Base-by-base conservation (phyloP, 1,284 basidiomycete genomes). In the Boletellus deceptivus region DNA sequence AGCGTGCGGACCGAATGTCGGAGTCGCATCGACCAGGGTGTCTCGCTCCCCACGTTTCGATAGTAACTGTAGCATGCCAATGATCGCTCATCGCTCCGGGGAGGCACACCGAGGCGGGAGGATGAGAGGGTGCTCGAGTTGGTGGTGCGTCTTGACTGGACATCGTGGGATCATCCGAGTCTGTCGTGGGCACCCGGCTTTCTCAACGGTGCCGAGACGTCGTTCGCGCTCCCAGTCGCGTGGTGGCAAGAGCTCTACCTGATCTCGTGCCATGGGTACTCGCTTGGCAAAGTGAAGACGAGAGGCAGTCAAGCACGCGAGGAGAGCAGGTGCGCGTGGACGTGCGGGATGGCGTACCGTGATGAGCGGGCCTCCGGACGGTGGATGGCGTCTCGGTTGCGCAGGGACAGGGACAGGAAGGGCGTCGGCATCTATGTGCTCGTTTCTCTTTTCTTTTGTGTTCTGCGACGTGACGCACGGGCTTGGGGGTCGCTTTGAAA, bases 371-470 rank as follows among this genome's bases (percentile, higher is more conserved):
- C 59, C 3, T 58, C 73, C 4, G 61, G 65, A n/a, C 57, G 55
- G 6, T 61, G 68, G 27, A 57, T 64, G 16, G 61, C 76, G 16
- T 75, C 71, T 50, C 55, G 52, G 8, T 54, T 76, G 1, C 59
- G 55, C 20, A 60, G 62, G n/a, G 49, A 46, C 1, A 64, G 65
- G 10, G 61, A 64, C 9, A 59, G 61, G 35, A 50, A 69, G 42
- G 76, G 75, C 22, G 53, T 78, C 33, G 73, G 75, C 0, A 68
- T 77, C 40, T 74, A 70, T 38, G 75, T 75, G 46, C 58, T 71
- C 60, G 48, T 2, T 20, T 20, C 4, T 20, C 20, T 20, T 6
- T 3, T 13, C 6, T 24, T 24, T 31, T 20, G 11, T 35, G 11
- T 27, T 3, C 10, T 20, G 20, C 20, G 20, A 20, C 20, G 20